A percentile compares a stretch with the other conserved stretches of the same genome.
phyloP scores from a whole-genome alignment of 2,329 filamentous ascomycete species.

The Botrytis paeoniae region DNA sequence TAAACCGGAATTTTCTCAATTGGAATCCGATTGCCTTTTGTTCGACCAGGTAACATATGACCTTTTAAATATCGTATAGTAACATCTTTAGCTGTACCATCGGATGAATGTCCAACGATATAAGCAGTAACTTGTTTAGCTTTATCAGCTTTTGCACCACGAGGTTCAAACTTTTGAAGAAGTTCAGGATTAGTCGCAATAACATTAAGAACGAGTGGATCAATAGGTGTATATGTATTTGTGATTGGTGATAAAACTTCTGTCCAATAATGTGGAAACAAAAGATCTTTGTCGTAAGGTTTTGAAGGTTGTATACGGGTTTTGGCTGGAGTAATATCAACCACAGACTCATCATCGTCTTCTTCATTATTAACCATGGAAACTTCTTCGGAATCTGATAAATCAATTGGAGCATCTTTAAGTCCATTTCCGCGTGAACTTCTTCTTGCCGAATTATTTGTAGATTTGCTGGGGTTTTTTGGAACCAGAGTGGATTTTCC shows the following conservation, averaged over 20 bases:
- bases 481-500: slow-evolving; percentile 26
- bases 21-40: slow-evolving; percentile 78
- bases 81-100: slow-evolving; percentile 87
- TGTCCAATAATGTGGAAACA: slow-evolving; percentile 89
- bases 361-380: slow-evolving; percentile 49
- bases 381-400: slow-evolving; percentile 50
- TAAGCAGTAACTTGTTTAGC: slow-evolving; percentile 89
- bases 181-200: slow-evolving; percentile 72
- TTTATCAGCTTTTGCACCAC: slow-evolving; percentile 78
- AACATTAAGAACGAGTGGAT: slow-evolving; percentile 63
- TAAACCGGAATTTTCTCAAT: slow-evolving; percentile 78
- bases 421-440: slow-evolving; percentile 31
- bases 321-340: slow-evolving; percentile 47
- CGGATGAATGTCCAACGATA: slow-evolving; percentile 74
- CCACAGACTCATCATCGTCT: slow-evolving; percentile 51
- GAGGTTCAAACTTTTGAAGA: slow-evolving; percentile 73
- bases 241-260: slow-evolving; percentile 83
- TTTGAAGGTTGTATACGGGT: slow-evolving; percentile 35
- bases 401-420: slow-evolving; percentile 42
- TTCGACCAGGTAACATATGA: slow-evolving; percentile 79
- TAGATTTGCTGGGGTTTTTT: slow-evolving; percentile 23
- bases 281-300: slow-evolving; percentile 71
- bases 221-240: slow-evolving; percentile 74
- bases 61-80: slow-evolving; percentile 86
- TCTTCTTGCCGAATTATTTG: slow-evolving; percentile 26